Conservation (phyloP, 164 flowering plant species). For the Magnolia kwangsiensis region DNA sequence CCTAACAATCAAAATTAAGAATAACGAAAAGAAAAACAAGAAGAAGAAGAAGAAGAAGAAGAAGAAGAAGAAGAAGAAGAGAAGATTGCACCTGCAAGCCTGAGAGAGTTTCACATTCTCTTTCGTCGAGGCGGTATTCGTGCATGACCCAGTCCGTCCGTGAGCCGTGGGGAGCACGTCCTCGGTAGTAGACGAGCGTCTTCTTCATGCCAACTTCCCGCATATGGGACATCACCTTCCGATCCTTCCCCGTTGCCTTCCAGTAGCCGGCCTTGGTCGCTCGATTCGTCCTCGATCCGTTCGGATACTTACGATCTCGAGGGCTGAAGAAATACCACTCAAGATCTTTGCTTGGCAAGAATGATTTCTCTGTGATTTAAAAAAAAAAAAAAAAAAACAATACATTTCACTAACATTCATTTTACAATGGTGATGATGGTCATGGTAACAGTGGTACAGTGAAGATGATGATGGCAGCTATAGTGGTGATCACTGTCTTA, state of each 20-base stretch:
- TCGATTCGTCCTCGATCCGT: slow-evolving; percentile 91
- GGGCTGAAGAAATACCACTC: slow-evolving; percentile 98
- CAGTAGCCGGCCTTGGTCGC: slow-evolving; percentile 95
- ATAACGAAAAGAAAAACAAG: too few species aligned
- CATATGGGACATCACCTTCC: slow-evolving; percentile 67
- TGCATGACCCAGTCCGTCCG: slow-evolving; percentile 96
- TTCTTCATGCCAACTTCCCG: slow-evolving; percentile 90
- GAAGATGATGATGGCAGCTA: not conserved
- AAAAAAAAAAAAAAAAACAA: not conserved
- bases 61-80: not conserved
- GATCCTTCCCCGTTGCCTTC: slow-evolving; percentile 95
- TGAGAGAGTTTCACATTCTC: slow-evolving; percentile 55
- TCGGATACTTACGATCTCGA: slow-evolving; percentile 88
- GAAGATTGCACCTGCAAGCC: slow-evolving; percentile 50
- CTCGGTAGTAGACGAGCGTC: slow-evolving; percentile 88
- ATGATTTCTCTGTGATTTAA: slow-evolving; percentile 61
- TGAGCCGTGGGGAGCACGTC: slow-evolving; percentile 89
- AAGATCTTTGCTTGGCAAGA: slow-evolving; percentile 88
- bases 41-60: not conserved
- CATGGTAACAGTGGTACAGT: not conserved
- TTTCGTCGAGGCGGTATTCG: slow-evolving; percentile 85
- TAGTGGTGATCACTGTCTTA: not conserved
- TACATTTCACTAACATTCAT: not conserved
- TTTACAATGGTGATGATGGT: not conserved
- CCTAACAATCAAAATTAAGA: not conserved